Conservation (phyloP, 768 basidiomycete genomes). For the Amanita rimosa region DNA sequence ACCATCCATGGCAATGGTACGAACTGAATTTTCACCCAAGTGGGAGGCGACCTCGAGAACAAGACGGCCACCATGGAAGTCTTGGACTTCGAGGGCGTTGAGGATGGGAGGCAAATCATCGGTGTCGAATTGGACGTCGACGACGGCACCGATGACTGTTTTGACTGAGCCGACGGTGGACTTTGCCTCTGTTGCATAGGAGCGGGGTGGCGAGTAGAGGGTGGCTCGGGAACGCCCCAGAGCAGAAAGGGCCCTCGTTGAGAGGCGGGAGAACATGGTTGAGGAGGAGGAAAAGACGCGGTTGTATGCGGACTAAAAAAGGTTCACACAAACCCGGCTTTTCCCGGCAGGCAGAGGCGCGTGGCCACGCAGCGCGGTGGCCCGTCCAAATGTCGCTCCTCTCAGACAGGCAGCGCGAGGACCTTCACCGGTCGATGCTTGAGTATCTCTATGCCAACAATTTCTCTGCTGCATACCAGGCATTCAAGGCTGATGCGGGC, state of each 20-base stretch:
- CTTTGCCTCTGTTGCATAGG: conserved; percentile 88
- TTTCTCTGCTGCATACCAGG: conserved; percentile 51
- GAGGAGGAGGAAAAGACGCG: conserved; percentile 13
- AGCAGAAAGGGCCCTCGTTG: conserved; percentile 55
- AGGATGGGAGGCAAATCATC: conserved; percentile 95
- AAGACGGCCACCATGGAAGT: conserved; percentile 89
- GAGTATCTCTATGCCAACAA: conserved; percentile 64
- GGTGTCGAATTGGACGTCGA: conserved; percentile 96
- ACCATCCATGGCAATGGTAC: conserved; percentile 99
- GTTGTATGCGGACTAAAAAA: conserved; percentile 30
- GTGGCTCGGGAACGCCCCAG: conserved; percentile 14
- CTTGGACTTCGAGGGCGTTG: conserved; percentile 96
- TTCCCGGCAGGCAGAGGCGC: conserved; percentile 17
- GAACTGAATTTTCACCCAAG: conserved; percentile 97
- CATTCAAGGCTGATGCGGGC: conserved; percentile 41
- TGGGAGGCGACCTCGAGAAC: conserved; percentile 99
- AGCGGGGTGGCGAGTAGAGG: conserved; percentile 40
- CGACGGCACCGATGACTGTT: conserved; percentile 99
- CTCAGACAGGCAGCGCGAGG: conserved; percentile 17
- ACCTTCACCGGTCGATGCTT: conserved; percentile 63
- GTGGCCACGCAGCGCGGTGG: conserved; percentile 8
- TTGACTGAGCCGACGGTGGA: conserved; percentile 70
- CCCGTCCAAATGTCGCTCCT: conserved; percentile 12
- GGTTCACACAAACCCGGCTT: conserved; percentile 39
- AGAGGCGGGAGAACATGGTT: conserved; percentile 84